Base-by-base conservation (phyloP, 768 basidiomycete species). In the Termitomyces sp. region DNA sequence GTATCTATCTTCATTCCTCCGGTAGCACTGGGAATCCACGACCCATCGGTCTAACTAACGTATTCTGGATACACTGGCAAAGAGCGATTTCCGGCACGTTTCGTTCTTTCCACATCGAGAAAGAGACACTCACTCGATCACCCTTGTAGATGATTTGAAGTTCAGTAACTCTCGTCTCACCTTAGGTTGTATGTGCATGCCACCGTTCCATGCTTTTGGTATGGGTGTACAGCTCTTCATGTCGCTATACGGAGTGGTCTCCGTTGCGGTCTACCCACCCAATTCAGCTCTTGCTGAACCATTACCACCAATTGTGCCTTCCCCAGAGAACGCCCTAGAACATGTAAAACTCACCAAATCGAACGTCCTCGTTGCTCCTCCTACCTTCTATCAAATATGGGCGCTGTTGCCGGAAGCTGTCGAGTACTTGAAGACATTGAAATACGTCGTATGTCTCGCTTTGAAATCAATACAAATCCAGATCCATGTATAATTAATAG, bases 11-110 rank as follows among this genome's bases (percentile, higher is more conserved):
- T 1, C 75, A 77, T 50, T 77, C 76, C 0, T 76, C 77, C 2
- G 75, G 75, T 8, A 73, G 70, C 47, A 72, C 73, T 0, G 71
- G 73, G 2, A 65, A 71, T 23, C 72, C 75, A 0, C 79, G 76
- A 54, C 61, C 75, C 9, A 73, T 81, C 34, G 63, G 68, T 2
- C 67, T 74, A 23, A 69, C 64, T 2, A 58, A 68, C 32, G 19
- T 58, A n/a, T 61, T 56, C 16, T 40, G 55, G 12, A 32, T 67
- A 8, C 66, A 49, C 14, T 49, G 34, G 47, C 21, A 68, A 10
- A 67, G 63, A 61, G 58, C 63, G 16, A 39, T 52, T 25, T 51
- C 59, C 10, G 60, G 73, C 75, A 47, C 49, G 71, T 59, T 41
- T 43, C 12, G 0, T 19, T 10, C 39, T 34, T 27, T 25, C 27